Evolutionary conservation across 129 eudicot species (phyloP).

Genomic region (Erigeron canadensis): DNA sequence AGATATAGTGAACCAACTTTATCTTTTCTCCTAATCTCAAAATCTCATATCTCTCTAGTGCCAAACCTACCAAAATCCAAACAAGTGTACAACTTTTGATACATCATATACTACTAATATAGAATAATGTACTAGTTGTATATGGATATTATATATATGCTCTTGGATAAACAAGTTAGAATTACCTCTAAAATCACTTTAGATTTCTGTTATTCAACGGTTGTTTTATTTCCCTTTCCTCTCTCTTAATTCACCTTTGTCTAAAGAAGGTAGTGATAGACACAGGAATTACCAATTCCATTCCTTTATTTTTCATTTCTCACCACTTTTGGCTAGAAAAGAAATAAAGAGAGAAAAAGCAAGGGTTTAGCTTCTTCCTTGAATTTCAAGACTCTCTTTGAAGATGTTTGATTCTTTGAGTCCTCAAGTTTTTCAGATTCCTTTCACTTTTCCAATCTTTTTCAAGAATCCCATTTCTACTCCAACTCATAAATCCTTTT

Average conservation of each 20-base stretch:
- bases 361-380: constrained; percentile 72
- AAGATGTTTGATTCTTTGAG: constrained; percentile 77
- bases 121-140: constrained; percentile 8
- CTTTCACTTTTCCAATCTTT: constrained; percentile 53
- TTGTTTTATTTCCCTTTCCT: constrained; percentile 36
- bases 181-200: constrained; percentile 33
- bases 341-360: constrained; percentile 37
- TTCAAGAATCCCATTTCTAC: constrained; percentile 35
- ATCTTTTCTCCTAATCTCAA: constrained; percentile 44
- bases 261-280: constrained; percentile 35
- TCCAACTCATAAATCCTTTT: constrained; percentile 52
- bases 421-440: constrained; percentile 65
- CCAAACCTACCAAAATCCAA: constrained; percentile 23
- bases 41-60: constrained; percentile 15
- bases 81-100: constrained; percentile 21
- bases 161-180: not conserved
- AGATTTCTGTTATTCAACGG: constrained; percentile 76
- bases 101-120: constrained; percentile 5
- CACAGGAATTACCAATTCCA: constrained; percentile 37
- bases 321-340: constrained; percentile 39
- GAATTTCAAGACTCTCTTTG: constrained; percentile 67
- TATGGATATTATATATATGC: not conserved
- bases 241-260: constrained; percentile 32
- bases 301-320: constrained; percentile 27
- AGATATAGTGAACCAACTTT: constrained; percentile 56